A percentile compares a stretch with the other conserved stretches of the same genome.
Conservation (phyloP, 768 basidiomycete species). For the Amanita polypyramis region DNA sequence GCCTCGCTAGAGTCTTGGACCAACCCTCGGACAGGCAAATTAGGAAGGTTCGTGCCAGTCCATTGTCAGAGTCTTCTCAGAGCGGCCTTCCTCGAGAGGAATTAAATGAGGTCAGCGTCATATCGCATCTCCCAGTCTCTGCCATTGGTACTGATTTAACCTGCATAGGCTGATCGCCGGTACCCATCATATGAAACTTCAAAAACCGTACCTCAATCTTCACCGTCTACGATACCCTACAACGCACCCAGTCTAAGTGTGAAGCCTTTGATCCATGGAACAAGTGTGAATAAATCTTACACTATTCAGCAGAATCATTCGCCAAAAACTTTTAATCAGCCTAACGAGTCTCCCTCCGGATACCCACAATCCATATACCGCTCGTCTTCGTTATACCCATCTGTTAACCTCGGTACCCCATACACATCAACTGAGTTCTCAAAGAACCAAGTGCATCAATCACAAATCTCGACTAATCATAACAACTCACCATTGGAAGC, state of each 20-base stretch:
- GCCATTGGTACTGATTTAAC: not conserved
- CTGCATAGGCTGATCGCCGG: not conserved
- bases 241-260: slow-evolving; percentile 1
- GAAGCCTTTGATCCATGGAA: not conserved
- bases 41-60: not conserved
- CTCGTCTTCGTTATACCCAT: slow-evolving; percentile 2
- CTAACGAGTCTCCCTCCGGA: not conserved
- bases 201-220: not conserved
- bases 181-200: not conserved
- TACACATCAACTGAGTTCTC: not conserved
- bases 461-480: not conserved
- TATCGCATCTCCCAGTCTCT: not conserved
- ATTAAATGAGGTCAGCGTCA: not conserved
- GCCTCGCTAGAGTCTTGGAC: slow-evolving; percentile 3
- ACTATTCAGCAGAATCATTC: not conserved
- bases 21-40: not conserved
- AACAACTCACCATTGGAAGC: not conserved
- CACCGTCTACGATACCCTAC: slow-evolving; percentile 1
- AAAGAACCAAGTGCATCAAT: not conserved
- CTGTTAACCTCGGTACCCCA: not conserved
- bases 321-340: not conserved
- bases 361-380: slow-evolving; percentile 6
- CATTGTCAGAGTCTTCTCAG: not conserved
- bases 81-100: not conserved
- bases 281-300: not conserved